phyloP scores from a whole-genome alignment of 768 basidiomycete species.

The Suillus subaureus region DNA sequence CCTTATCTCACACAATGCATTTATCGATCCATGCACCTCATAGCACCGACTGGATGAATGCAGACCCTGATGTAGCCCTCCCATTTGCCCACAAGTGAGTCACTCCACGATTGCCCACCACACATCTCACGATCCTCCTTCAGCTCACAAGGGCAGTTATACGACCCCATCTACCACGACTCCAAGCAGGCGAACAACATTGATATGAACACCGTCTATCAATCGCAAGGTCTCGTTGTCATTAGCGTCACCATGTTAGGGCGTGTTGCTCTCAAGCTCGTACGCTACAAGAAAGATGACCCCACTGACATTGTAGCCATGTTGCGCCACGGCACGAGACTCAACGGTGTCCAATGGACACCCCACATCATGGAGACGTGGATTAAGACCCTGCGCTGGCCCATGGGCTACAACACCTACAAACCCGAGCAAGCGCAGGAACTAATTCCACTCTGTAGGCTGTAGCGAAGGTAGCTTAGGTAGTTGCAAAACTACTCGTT shows the following conservation, averaged over 20 bases:
- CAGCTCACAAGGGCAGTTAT: conserved; percentile 31
- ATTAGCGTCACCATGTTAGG: conserved; percentile 71
- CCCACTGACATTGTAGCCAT: conserved; percentile 68
- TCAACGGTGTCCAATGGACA: conserved; percentile 59
- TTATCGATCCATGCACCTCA: neutral
- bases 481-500: neutral
- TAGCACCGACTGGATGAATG: conserved; percentile 73
- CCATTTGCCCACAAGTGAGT: conserved; percentile 67
- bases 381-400: conserved; percentile 60
- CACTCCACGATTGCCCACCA: conserved; percentile 8
- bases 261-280: conserved; percentile 73
- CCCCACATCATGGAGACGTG: conserved; percentile 54
- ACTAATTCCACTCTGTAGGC: conserved; percentile 26
- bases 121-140: conserved; percentile 7
- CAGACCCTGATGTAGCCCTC: conserved; percentile 70
- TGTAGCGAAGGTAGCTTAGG: neutral
- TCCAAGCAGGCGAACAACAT: conserved; percentile 54
- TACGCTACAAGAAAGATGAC: conserved; percentile 65
- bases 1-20: neutral
- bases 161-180: conserved; percentile 65
- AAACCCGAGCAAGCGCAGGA: conserved; percentile 44
- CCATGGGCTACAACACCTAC: conserved; percentile 62
- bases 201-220: conserved; percentile 57
- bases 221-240: conserved; percentile 53
- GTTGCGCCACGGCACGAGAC: conserved; percentile 58